Conservation (phyloP, 2,329 filamentous ascomycete species). For the Ilyonectria mors-panacis region DNA sequence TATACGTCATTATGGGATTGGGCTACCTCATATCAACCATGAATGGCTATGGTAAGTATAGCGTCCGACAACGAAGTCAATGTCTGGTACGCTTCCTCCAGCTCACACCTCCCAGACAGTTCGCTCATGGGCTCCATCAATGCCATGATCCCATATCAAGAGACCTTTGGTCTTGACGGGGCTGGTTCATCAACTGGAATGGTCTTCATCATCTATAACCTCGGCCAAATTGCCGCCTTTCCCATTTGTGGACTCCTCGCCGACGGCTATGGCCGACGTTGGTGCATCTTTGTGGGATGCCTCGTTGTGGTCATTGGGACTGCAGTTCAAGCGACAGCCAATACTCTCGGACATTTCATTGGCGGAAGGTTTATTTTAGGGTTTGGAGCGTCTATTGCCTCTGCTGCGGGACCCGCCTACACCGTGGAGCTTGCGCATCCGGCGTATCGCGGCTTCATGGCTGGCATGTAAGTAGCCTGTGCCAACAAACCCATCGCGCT, state of each 20-base stretch:
- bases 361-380: conserved; percentile 67
- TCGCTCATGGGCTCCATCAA: conserved; percentile 68
- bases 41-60: conserved; percentile 48
- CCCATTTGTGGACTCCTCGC: conserved; percentile 25
- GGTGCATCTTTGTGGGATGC: conserved; percentile 68
- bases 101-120: conserved; percentile 40
- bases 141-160: conserved; percentile 66
- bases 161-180: conserved; percentile 62
- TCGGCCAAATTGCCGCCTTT: conserved; percentile 34
- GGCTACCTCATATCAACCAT: conserved; percentile 49
- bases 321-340: conserved; percentile 47
- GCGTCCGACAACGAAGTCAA: not conserved
- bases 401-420: conserved; percentile 73
- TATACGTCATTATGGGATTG: conserved; percentile 47
- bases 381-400: conserved; percentile 72
- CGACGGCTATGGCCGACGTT: conserved; percentile 28
- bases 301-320: conserved; percentile 61
- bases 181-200: conserved; percentile 57
- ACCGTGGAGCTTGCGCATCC: conserved; percentile 75
- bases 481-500: not conserved
- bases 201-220: conserved; percentile 39
- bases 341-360: conserved; percentile 67
- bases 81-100: not conserved
- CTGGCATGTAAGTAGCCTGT: conserved; percentile 61
- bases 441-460: conserved; percentile 71